Base-by-base conservation (phyloP, 1,284 basidiomycete genomes). In the Volvariella surrecta region DNA sequence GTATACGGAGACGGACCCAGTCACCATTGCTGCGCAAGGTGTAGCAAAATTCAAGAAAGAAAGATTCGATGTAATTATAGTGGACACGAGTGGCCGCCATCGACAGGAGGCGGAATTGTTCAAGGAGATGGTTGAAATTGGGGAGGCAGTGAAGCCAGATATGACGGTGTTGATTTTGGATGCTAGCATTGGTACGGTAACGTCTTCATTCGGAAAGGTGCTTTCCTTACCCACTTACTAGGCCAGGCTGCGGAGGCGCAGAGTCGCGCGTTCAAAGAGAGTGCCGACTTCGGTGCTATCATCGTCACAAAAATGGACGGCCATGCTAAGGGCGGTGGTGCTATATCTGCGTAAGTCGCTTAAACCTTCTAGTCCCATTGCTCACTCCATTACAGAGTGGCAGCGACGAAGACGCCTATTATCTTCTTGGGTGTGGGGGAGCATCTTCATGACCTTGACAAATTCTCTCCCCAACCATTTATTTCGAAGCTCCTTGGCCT, bases 221-320 rank as follows among this genome's bases (percentile, higher is more conserved):
- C 6, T 4, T 32, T 7, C 31, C 34, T 13, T 32, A 13, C 35
- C 40, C 11, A 15, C 8, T 54, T 55, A 45, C 50, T 61, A 84
- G 93, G 95, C 60, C 95, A 99, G 72, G 95, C 96, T 4, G 95
- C 95, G 17, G 96, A 99, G 61, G 87, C 88, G 2, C 96, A 99
- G 59, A 88, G 85, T 60, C 79, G 81, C 32, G 96, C 96, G 1
- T 99, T 99, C 76, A 99, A 99, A 66, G 93, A 98, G 50, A 93
- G 89, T 50, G 89, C 94, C 11, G 83, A 96, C 58, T 99, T 98
- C 62, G 96, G 95, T 53, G 94, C 95, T 1, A 99, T 99, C 55
- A 96, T 99, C 52, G 95, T 99, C 15, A 99, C 96, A 17, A 99
- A 99, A 68, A 92, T 99, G 79, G 96, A 99, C 56, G 96, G 96